phyloP scores from a whole-genome alignment of 2,329 filamentous ascomycete genomes.

The Fusarium acutatum region DNA sequence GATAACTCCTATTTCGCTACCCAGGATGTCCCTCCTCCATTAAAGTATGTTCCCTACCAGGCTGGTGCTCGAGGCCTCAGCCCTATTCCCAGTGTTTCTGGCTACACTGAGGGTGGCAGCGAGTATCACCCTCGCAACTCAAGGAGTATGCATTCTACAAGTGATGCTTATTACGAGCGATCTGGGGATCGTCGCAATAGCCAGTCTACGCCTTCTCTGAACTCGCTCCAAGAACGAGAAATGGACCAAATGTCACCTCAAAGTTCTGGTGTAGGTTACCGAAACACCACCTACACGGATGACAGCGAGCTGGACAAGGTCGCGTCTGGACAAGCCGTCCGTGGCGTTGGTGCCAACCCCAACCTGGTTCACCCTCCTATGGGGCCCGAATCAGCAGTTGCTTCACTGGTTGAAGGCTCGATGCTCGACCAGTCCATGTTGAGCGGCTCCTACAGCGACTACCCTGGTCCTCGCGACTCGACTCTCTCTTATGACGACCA shows the following conservation, averaged over 20 bases:
- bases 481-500: conserved; percentile 46
- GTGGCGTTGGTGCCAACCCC: conserved; percentile 75
- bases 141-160: conserved; percentile 57
- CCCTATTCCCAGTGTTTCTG: conserved; percentile 91
- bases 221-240: conserved; percentile 56
- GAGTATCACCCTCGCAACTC: conserved; percentile 68
- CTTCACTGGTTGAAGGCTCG: conserved; percentile 84
- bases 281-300: conserved; percentile 59
- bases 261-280: conserved; percentile 65
- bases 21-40: conserved; percentile 70
- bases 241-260: conserved; percentile 62
- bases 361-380: conserved; percentile 76
- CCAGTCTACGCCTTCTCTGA: conserved; percentile 47
- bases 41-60: conserved; percentile 74
- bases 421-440: conserved; percentile 73
- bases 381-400: conserved; percentile 88
- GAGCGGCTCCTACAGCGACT: conserved; percentile 61
- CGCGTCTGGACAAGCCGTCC: conserved; percentile 74
- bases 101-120: conserved; percentile 77
- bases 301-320: conserved; percentile 67
- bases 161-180: conserved; percentile 68
- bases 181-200: conserved; percentile 48
- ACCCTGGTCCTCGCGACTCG: conserved; percentile 51
- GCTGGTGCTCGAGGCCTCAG: conserved; percentile 78
- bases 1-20: conserved; percentile 62